Percentiles rank a stretch among this genome's conserved stretches.
Conservation (phyloP, 345 rosid genomes). For the Draba incana region DNA sequence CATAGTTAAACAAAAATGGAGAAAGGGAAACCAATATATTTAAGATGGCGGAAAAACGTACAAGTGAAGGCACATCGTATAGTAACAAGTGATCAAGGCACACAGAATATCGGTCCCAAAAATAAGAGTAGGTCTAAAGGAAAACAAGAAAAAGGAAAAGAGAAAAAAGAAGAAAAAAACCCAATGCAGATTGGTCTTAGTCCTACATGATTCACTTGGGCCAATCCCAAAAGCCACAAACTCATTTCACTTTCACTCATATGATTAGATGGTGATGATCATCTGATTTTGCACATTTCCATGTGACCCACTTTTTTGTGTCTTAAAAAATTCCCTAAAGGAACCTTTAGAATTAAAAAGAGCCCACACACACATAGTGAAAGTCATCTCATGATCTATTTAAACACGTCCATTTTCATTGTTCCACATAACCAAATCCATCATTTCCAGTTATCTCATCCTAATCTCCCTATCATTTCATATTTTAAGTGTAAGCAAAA, state of each 20-base stretch:
- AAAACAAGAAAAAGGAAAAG: background rate
- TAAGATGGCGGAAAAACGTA: background rate
- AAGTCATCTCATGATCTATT: conserved; percentile 29
- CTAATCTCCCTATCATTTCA: conserved; percentile 17
- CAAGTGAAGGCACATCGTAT: background rate
- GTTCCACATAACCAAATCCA: conserved; percentile 28
- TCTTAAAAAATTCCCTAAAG: conserved; percentile 26
- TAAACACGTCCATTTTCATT: conserved; percentile 26
- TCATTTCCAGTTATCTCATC: conserved; percentile 16
- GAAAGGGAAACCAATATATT: background rate
- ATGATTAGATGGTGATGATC: conserved; percentile 48
- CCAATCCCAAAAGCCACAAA: conserved; percentile 35
- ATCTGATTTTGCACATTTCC: conserved; percentile 46
- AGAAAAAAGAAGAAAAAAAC: background rate
- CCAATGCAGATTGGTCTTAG: conserved; percentile 35
- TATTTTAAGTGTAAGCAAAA: conserved; percentile 17
- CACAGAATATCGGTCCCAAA: conserved; percentile 22
- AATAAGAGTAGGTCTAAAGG: conserved; percentile 30
- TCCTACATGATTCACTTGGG: conserved; percentile 42
- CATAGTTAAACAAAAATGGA: background rate
- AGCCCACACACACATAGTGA: conserved; percentile 18
- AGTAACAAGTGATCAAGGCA: conserved; percentile 30
- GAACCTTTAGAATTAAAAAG: conserved; percentile 25
- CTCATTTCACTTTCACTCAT: conserved; percentile 41
- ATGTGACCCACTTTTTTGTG: conserved; percentile 43